Conservation (phyloP, 2,329 filamentous ascomycete genomes). For the Fusarium brevicatenulatum region DNA sequence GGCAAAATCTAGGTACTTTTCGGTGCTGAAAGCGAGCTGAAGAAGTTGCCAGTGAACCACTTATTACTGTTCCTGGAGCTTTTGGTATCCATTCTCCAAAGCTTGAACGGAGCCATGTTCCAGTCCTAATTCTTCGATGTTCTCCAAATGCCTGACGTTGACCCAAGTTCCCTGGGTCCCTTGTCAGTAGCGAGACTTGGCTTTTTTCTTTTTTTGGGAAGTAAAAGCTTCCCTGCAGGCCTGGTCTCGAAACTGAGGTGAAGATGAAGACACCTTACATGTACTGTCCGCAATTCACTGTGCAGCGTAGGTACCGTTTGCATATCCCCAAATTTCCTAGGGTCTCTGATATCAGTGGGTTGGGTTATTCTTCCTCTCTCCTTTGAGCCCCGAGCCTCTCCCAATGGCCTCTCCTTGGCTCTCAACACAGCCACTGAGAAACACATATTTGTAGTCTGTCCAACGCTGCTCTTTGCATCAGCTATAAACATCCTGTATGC, state of each 20-base stretch:
- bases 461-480: conserved; percentile 5
- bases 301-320: background rate
- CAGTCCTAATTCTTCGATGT: conserved; percentile 20
- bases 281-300: conserved; percentile 1
- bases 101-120: conserved; percentile 30
- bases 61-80: conserved; percentile 15
- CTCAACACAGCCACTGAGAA: conserved; percentile 26
- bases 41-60: conserved; percentile 10
- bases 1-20: background rate
- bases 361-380: background rate
- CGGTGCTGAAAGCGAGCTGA: conserved; percentile 20
- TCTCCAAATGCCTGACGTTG: conserved; percentile 33
- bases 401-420: background rate
- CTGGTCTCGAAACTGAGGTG: conserved; percentile 17
- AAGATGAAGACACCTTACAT: conserved; percentile 19
- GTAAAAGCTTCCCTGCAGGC: conserved; percentile 19
- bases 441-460: background rate
- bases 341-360: conserved; percentile 3
- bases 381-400: background rate
- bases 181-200: conserved; percentile 30
- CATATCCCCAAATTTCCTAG: background rate
- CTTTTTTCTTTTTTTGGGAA: conserved; percentile 15
- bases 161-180: conserved; percentile 14
- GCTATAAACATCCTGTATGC: background rate
- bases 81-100: conserved; percentile 25